Evolutionary conservation across 2,329 filamentous ascomycete species (phyloP), one percentile per base, ranked within the genome.

Genomic region (Scolecobasidium constrictum): DNA sequence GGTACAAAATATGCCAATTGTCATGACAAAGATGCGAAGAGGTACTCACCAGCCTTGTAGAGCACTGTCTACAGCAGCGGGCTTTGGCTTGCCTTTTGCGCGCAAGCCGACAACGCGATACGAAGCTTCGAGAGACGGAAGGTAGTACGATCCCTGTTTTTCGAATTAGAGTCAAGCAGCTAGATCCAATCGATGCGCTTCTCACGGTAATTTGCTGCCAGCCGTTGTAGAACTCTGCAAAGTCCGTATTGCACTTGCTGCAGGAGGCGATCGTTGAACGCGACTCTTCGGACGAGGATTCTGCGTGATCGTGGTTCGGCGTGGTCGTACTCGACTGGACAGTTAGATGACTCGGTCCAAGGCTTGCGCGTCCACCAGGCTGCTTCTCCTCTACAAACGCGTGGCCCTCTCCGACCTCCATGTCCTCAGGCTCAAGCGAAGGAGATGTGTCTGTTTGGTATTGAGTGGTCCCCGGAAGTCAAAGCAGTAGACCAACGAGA

Each of bases 41-140:
- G n/a, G n/a, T 46, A 57, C 60, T 59, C 57, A 62, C 60, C 59
- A 63, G 54, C 53, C 57, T 48, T 56, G 51, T 48, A 64, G 50
- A 40, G 54, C 52, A 37, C 54, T 59, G 38, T 49, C 47, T 16
- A 50, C 50, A 35, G 58, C 57, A 20, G 52, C 46, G 44, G 55
- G 58, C 42, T 48, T 44, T 38, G 39, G 41, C 34, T 50, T 57
- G 40, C 51, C 56, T 40, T 48, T 45, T 41, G 40, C 40, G 34
- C 42, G 48, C 39, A 62, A 49, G 23, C 53, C 50, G 3, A 23
- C 20, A 38, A 49, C 52, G 35, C 47, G 53, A 52, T 60, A 61
- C 37, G 59, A 59, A 40, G 52, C 58, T 33, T 55, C 50, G 40
- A 59, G 44, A 3, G 57, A 48, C 23, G 61, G 60, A 21, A 58